Evolutionary conservation across 805 yeast species (phyloP).

Genomic region (Wickerhamiella spandovensis): DNA sequence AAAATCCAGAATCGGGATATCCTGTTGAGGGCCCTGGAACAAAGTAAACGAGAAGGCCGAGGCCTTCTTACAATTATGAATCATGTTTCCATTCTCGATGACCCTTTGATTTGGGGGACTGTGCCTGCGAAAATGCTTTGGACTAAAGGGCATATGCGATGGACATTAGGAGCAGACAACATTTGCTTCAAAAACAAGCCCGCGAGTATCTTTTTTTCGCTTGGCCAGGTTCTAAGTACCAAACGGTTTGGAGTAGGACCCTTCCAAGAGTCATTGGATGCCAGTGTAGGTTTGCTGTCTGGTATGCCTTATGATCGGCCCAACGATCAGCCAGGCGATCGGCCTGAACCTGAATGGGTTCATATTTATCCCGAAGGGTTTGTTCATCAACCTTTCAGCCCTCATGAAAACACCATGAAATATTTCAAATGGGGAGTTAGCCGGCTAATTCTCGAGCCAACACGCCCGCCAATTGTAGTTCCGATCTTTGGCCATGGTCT

Average conservation of each 20-base stretch:
- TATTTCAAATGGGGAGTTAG: conserved; percentile 95
- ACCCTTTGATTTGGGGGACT: conserved; percentile 80
- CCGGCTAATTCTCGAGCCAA: conserved; percentile 67
- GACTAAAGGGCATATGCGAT: conserved; percentile 55
- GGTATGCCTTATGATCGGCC: too few relatives aligned
- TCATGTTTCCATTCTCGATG: conserved; percentile 63
- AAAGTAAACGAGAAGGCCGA: conserved; percentile 53
- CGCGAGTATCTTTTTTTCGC: conserved; percentile 45
- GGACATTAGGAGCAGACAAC: conserved; percentile 93
- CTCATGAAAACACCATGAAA: conserved; percentile 75
- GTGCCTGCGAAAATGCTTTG: conserved; percentile 59
- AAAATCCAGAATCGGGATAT: conserved; percentile 46
- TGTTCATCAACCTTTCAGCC: conserved; percentile 69
- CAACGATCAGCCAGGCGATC: background rate
- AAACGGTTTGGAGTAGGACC: conserved; percentile 87
- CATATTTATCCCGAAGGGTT: conserved; percentile 93
- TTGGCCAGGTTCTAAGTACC: conserved; percentile 82
- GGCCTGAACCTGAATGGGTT: conserved; percentile 41
- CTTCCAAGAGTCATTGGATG: conserved; percentile 81
- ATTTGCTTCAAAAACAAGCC: conserved; percentile 46
- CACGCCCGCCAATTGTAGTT: conserved; percentile 70
- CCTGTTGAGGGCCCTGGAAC: conserved; percentile 49
- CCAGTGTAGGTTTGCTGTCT: conserved; percentile 63
- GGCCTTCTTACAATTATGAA: conserved; percentile 80
- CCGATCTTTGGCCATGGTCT: conserved; percentile 82